Base-by-base conservation (phyloP, 208 protist genomes). In the Polymyxa betae region DNA sequence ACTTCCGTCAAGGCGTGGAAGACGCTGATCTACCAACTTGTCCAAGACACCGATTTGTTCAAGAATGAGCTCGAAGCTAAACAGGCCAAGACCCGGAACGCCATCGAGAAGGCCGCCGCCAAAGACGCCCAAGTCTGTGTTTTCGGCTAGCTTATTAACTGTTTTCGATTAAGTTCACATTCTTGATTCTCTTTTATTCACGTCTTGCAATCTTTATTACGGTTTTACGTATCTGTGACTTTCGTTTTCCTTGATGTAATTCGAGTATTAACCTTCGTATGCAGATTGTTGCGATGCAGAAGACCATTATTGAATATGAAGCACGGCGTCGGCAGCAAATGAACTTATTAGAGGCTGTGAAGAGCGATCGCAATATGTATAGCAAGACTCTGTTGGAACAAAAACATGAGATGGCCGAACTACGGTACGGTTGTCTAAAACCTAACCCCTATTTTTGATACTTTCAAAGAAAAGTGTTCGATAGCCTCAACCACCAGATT, bases 31-130 rank as follows among this genome's bases (percentile, higher is more conserved):
- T 5, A 82, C 72, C 72, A 82, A 43, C 72, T 82, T 5, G 72
- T 35, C n/a, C 72, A 82, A n/a, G 72, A 82, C n/a, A 82, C n/a
- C 5, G 72, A 82, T n/a, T 20, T n/a, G n/a, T 82, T 82, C 72
- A 35, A 43, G 35, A 82, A 82, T n/a, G 72, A 82, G n/a, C n/a
- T 82, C 5, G 72, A 82, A n/a, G 72, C n/a, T 35, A 82, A 82
- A 43, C 72, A 82, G 72, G 72, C 35, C 72, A 5, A n/a, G 72
- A 82, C 40, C 5, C 5, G n/a, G n/a, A 82, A 82, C 16, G 72
- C 72, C 5, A 82, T 43, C 16, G 72, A 82, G n/a, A 35, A 43
- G n/a, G 5, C 72, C 16, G 35, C 40, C 12, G 72, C 72, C 5
- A 82, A 82, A n/a, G 72, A 82, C n/a, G 5, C 49, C 5, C 49